Conservation (phyloP, 2,329 filamentous ascomycete species). For the Aspergillus phoenicis region DNA sequence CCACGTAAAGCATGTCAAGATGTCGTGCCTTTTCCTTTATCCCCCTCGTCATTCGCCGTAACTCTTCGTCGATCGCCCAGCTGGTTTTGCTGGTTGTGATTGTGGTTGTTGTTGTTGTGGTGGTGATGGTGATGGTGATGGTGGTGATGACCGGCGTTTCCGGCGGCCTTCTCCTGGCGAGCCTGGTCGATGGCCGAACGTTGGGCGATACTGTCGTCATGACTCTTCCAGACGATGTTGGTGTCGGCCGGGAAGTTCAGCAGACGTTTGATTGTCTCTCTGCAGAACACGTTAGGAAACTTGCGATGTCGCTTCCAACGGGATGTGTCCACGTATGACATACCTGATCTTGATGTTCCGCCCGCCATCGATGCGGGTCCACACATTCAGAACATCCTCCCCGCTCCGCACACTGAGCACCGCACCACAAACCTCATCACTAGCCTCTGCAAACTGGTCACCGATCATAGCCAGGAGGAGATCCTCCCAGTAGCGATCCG, state of each 20-base stretch:
- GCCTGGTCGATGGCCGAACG: conserved; percentile 87
- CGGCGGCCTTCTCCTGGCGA: conserved; percentile 73
- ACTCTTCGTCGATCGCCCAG: conserved; percentile 47
- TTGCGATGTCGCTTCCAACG: not conserved
- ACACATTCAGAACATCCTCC: conserved; percentile 96
- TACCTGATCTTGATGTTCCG: conserved; percentile 96
- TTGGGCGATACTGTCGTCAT: conserved; percentile 94
- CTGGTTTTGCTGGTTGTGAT: conserved; percentile 28
- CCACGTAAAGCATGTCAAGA: conserved; percentile 35
- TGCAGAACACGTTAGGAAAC: conserved; percentile 40
- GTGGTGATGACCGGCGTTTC: conserved; percentile 36
- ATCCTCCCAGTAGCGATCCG: conserved; percentile 96
- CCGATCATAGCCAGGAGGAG: conserved; percentile 86
- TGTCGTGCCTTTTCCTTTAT: conserved; percentile 44
- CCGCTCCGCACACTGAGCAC: conserved; percentile 93
- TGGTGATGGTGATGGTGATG: conserved; percentile 37
- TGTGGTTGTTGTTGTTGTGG: conserved; percentile 15
- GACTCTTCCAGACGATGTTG: conserved; percentile 90
- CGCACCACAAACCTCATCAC: conserved; percentile 91
- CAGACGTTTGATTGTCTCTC: conserved; percentile 90
- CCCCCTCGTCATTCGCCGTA: conserved; percentile 48
- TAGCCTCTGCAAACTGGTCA: conserved; percentile 89
- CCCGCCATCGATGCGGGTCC: conserved; percentile 91
- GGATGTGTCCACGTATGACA: conserved; percentile 34
- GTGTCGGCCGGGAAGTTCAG: conserved; percentile 86